Percentiles rank a stretch among this genome's conserved stretches.
Conservation (phyloP, 2,329 filamentous ascomycete species). For the Rutstroemia sp. region DNA sequence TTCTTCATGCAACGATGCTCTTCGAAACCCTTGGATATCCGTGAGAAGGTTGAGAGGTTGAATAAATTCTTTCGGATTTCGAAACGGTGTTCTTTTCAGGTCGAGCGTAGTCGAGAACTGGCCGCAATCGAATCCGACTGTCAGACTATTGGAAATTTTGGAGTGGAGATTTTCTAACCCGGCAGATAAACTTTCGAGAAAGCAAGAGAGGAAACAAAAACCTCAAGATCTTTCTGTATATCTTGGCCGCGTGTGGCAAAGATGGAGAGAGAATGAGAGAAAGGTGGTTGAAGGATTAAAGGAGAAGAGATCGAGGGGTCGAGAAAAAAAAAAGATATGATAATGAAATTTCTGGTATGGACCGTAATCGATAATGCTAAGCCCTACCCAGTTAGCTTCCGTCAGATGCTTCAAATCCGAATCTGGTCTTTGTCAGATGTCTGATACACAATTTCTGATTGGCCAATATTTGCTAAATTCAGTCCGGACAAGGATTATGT, state of each 20-base stretch:
- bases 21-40: conserved; percentile 1
- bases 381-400: background rate
- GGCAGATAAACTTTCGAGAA: conserved; percentile 13
- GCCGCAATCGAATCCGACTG: conserved; percentile 9
- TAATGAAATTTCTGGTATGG: background rate
- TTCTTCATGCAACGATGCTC: conserved; percentile 7
- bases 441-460: background rate
- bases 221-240: conserved; percentile 13
- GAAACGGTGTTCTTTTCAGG: conserved; percentile 21
- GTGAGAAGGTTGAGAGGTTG: conserved; percentile 11
- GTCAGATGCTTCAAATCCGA: background rate
- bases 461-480: background rate
- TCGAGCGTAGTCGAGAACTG: conserved; percentile 16
- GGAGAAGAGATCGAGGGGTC: background rate
- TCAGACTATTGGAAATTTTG: conserved; percentile 8
- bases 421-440: background rate
- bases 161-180: conserved; percentile 25
- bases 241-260: conserved; percentile 30
- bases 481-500: too few species aligned
- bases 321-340: conserved; percentile 4
- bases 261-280: conserved; percentile 10
- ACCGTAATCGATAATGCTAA: background rate
- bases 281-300: conserved; percentile 11
- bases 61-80: conserved; percentile 11
- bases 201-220: conserved; percentile 2